phyloP scores from a whole-genome alignment of 176 grass and related monocot genomes.

The Luzula sylvatica region DNA sequence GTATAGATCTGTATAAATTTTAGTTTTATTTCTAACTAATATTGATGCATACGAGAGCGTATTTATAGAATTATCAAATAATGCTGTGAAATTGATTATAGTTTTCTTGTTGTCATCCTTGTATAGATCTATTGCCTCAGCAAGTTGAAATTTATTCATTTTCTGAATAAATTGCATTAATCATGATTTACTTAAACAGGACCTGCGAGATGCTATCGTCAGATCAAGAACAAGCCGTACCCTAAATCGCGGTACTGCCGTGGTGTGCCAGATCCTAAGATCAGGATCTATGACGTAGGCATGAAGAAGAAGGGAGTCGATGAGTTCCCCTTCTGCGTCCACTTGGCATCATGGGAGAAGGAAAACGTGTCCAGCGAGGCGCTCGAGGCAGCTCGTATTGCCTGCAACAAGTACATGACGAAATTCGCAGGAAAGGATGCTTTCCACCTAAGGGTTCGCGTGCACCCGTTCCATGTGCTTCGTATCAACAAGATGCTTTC shows the following conservation, averaged over 20 bases:
- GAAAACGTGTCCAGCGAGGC: constrained; percentile 69
- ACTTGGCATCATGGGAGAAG: constrained; percentile 70
- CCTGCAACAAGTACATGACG: constrained; percentile 51
- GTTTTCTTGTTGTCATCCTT: no score
- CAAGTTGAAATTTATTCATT: no score
- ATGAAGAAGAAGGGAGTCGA: constrained; percentile 74
- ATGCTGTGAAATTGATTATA: no score
- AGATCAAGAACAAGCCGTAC: constrained; percentile 84
- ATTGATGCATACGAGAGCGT: no score
- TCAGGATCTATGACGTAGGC: constrained; percentile 74
- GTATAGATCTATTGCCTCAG: no score
- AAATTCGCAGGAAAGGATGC: constrained; percentile 33
- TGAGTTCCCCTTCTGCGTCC: constrained; percentile 60
- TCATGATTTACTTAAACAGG: no score
- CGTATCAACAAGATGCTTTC: constrained; percentile 52
- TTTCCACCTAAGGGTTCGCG: constrained; percentile 36
- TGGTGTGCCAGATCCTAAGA: constrained; percentile 77
- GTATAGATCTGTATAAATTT: no score
- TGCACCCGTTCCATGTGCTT: constrained; percentile 37
- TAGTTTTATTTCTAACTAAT: no score
- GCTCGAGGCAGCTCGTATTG: constrained; percentile 53
- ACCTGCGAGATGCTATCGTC: constrained; percentile 64
- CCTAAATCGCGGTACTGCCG: constrained; percentile 76
- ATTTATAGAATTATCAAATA: no score
- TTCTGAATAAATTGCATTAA: no score